Base-by-base conservation (phyloP, 345 rosid species). In the Eucalyptus camaldulensis region DNA sequence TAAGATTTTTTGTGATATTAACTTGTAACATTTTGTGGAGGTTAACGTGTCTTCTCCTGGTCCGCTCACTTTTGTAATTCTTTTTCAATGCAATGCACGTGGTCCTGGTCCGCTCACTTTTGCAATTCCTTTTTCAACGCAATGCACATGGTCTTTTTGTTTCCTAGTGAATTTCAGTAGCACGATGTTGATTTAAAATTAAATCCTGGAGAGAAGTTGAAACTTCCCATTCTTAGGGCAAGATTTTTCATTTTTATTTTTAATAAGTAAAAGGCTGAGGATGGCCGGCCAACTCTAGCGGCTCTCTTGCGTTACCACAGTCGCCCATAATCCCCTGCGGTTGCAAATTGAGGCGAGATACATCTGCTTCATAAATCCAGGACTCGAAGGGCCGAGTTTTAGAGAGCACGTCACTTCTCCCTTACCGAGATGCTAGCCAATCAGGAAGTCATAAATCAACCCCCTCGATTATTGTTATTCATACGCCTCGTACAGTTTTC, bases 171-270 rank as follows among this genome's bases (percentile, higher is more conserved):
- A 56, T 27, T 60, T 60, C 86, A 81, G 44, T 8, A 27, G 86
- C 86, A 40, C 25, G 25, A 33, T 43, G 6, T 44, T 8, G 5
- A 47, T 81, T 22, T 10, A 83, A 83, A 65, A n/a, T n/a, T 3
- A n/a, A 65, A n/a, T 65, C 40, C 19, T 14, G 76, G 19, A 33
- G 33, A 13, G 19, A 8, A n/a, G 72, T n/a, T n/a, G 76, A 14
- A n/a, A 65, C 76, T 65, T 65, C 37, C 76, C 37, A n/a, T 7
- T n/a, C 0, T n/a, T 65, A n/a, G 33, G 5, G 72, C 33, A 65
- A 1, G 72, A 29, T 62, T 29, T 62, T 60, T 27, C 0, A 1
- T 25, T 1, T 27, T 1, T 12, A 0, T 58, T 58, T 58, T 58
- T 58, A 25, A 25, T 58, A 58, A 24, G 65, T 27, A 27, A 11